Evolutionary conservation across 169 alveolate species (phyloP).

Genomic region (Plasmodium vivax): DNA sequence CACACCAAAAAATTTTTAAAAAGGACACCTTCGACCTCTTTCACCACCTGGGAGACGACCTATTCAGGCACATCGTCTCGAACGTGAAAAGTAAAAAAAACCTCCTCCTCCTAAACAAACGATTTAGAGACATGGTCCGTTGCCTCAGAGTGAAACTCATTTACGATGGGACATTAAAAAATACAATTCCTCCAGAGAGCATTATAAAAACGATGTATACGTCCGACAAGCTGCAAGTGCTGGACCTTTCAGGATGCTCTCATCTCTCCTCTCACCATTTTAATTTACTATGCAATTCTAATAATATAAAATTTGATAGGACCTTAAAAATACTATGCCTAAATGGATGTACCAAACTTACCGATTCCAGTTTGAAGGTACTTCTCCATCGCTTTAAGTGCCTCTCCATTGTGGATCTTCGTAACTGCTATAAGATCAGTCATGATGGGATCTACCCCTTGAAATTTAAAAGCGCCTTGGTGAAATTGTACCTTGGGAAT

Average conservation of each 20-base stretch:
- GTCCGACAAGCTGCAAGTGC: conserved; percentile 12
- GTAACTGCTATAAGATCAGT: conserved; percentile 62
- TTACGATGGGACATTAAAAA: conserved; percentile 52
- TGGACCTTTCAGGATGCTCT: conserved; percentile 63
- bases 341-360: conserved; percentile 37
- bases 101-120: conserved; percentile 19
- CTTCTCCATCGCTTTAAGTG: conserved; percentile 38
- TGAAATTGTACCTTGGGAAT: conserved; percentile 50
- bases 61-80: conserved; percentile 56
- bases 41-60: conserved; percentile 42
- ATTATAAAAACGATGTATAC: conserved; percentile 40
- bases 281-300: conserved; percentile 30
- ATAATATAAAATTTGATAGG: conserved; percentile 24
- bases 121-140: conserved; percentile 34
- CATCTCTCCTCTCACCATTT: conserved; percentile 68
- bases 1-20: conserved; percentile 8
- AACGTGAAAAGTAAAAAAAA: conserved; percentile 56
- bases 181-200: conserved; percentile 61
- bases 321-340: conserved; percentile 28
- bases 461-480: conserved; percentile 7
- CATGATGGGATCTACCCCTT: conserved; percentile 59
- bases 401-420: conserved; percentile 24
- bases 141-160: conserved; percentile 19
- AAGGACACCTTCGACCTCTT: conserved; percentile 46
- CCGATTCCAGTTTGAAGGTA: conserved; percentile 45